Base-by-base conservation (phyloP, 495 filamentous ascomycete species). In the Rostrohypoxylon terebratum region DNA sequence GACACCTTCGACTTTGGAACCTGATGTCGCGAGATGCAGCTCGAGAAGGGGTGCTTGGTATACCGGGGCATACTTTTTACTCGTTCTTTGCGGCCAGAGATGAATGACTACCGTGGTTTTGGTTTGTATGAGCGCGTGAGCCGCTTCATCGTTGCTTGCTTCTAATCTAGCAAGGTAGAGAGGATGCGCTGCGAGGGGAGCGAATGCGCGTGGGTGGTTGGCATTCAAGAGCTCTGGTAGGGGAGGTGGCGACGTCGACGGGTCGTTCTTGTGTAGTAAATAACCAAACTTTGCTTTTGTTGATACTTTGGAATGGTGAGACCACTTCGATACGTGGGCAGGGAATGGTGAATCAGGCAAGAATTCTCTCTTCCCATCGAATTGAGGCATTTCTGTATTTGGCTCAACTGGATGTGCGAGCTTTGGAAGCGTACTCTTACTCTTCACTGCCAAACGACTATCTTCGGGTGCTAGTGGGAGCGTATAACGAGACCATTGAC, bases 211-310 rank as follows among this genome's bases (percentile, higher is more conserved):
- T 8, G 57, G 59, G 23, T 71, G 48, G 42, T 64, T 66, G 33
- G 44, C 34, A 21, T 54, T 25, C 13, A 75, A 51, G 11, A 77
- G 72, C 6, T 59, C 34, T 18, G 62, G 59, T 2, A 74, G 45
- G 16, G 23, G 13, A 2, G 51, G 58, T 4, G 38, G 58, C 0
- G 75, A 48, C 13, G 42, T 18, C 3, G 45, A 48, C 9, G 55
- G 45, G 3, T 42, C 34, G 20, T 71, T 61, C 44, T 44, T 48
- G 48, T 83, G 81, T 3, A 84, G 68, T 23, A 84, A 59, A 45
- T 82, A 80, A 57, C 84, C 84, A 51, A 84, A 86, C 16, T 76
- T 47, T 11, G 80, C 83, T 45, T 44, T 63, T 0, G 83, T 85
- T 20, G 77, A 72, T 31, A 75, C 79, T 9, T 40, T 38, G 13